Base-by-base conservation (phyloP, 306 rosid species). In the Abrus precatorius region DNA sequence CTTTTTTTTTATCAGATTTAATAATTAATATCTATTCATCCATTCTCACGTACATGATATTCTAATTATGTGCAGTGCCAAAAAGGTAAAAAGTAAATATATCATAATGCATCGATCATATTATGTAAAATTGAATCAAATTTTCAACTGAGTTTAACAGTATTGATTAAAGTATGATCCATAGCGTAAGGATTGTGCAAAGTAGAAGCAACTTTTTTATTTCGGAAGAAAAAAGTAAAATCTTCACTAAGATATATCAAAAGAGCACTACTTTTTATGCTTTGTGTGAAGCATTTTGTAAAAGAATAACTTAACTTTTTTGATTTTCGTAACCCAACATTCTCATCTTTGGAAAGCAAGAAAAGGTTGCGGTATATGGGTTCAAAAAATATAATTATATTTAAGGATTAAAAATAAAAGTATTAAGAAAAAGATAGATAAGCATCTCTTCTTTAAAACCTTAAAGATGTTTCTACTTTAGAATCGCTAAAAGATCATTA, bases 231-330 rank as follows among this genome's bases (percentile, higher is more conserved):
- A 84, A 92, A 92, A 86, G 92, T 61, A 88, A 90, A 91, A 92
- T 92, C 97, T 90, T 92, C 97, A 79, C 90, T 83, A 83, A 91
- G 88, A 89, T 88, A 89, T 84, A 92, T 86, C 85, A 86, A 91
- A 91, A 90, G 91, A 83, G 94, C 97, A 86, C 99, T 84, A 86
- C 97, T 95, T 95, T 95, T 91, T 72, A 92, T 91, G 95, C 83
- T 82, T 87, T 90, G 76, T 79, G 85, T 75, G 85, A 88, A 79
- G 82, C 90, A 84, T 86, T 92, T 85, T 74, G 85, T 57, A 87
- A 95, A 92, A 90, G 97, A 88, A 91, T 92, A 88, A 86, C 94
- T 91, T 94, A 72, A 80, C 85, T 84, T 82, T 79, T 82, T 86
- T 90, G 97, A 92, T 87, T 94, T 89, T 90, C 86, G 91, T 79